Conservation (phyloP, 257 asterid species). For the Salvia miltiorrhiza region DNA sequence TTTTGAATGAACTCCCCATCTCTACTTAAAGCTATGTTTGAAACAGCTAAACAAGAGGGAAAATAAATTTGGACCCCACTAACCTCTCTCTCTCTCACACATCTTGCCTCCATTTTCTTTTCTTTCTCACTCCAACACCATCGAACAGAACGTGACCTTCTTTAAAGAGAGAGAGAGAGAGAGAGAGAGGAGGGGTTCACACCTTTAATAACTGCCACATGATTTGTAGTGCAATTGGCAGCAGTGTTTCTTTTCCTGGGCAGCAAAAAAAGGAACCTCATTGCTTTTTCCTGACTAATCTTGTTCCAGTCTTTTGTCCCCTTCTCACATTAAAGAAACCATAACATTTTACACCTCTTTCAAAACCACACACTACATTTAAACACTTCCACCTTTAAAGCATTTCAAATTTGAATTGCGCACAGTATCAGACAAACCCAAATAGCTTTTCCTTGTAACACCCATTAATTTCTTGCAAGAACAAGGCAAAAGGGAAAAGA, state of each 20-base stretch:
- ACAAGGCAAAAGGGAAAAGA: not conserved
- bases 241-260: slow-evolving; percentile 40
- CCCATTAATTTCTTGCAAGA: slow-evolving; percentile 22
- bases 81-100: not conserved
- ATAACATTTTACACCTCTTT: not conserved
- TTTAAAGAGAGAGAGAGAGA: slow-evolving; percentile 15
- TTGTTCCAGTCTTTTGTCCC: slow-evolving; percentile 44
- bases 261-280: slow-evolving; percentile 26
- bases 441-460: not conserved
- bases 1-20: not conserved
- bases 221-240: slow-evolving; percentile 57
- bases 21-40: not conserved
- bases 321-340: slow-evolving; percentile 24
- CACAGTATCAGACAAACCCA: not conserved
- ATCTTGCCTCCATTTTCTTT: slow-evolving; percentile 4
- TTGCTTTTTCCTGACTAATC: slow-evolving; percentile 28
- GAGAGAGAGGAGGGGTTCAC: slow-evolving; percentile 4
- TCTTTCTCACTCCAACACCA: not conserved
- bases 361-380: slow-evolving; percentile 16
- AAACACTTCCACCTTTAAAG: slow-evolving; percentile 18
- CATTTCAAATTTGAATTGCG: slow-evolving; percentile 41
- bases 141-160: slow-evolving; percentile 40
- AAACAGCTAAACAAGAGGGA: slow-evolving; percentile 1
- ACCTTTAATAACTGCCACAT: slow-evolving; percentile 78
- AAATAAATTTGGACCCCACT: slow-evolving; percentile 6